These are phyloP conservation scores for Kazachstania martiniae DNA, from an alignment of 805 yeast species.

Conservation along the genomic window DNA sequence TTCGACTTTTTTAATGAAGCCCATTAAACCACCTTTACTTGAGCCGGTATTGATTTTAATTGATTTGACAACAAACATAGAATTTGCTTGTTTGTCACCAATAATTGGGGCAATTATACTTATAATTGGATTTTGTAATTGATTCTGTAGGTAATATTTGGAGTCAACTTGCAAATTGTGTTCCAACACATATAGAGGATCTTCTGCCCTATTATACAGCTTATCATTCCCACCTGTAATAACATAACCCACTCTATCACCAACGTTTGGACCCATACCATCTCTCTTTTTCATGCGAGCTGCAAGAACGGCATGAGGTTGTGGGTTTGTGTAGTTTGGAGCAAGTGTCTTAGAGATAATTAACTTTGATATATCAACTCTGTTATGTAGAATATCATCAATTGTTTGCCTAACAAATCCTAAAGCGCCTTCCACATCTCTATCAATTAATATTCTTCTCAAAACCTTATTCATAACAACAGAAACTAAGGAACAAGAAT, in stretches of 20 bases:
- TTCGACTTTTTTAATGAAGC: slow-evolving; percentile 81
- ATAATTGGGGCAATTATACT: slow-evolving; percentile 92
- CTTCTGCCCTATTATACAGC: slow-evolving; percentile 93
- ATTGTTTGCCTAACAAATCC: slow-evolving; percentile 77
- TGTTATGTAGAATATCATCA: slow-evolving; percentile 80
- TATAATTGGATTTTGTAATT: slow-evolving; percentile 80
- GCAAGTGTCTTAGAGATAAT: slow-evolving; percentile 91
- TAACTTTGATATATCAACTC: slow-evolving; percentile 83
- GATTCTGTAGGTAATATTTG: slow-evolving; percentile 86
- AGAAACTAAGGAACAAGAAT: slow-evolving; percentile 89
- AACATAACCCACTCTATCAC: slow-evolving; percentile 97
- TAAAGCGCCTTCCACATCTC: slow-evolving; percentile 80
- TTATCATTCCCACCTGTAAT: slow-evolving; percentile 74
- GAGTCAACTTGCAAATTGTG: slow-evolving; percentile 90
- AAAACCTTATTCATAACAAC: slow-evolving; percentile 88
- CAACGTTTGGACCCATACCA: slow-evolving; percentile 93
- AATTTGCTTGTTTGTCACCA: slow-evolving; percentile 75
- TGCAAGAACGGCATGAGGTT: slow-evolving; percentile 94
- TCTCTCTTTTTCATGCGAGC: slow-evolving; percentile 95
- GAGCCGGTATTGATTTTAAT: slow-evolving; percentile 32
- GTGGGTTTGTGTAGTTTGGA: slow-evolving; percentile 89
- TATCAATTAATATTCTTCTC: slow-evolving; percentile 71
- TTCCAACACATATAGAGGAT: slow-evolving; percentile 86
- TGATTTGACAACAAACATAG: slow-evolving; percentile 51
- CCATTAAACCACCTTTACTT: slow-evolving; percentile 78